Evolutionary conservation across 2,329 filamentous ascomycete species (phyloP).

Genomic region (Hymenoscyphus repandus): DNA sequence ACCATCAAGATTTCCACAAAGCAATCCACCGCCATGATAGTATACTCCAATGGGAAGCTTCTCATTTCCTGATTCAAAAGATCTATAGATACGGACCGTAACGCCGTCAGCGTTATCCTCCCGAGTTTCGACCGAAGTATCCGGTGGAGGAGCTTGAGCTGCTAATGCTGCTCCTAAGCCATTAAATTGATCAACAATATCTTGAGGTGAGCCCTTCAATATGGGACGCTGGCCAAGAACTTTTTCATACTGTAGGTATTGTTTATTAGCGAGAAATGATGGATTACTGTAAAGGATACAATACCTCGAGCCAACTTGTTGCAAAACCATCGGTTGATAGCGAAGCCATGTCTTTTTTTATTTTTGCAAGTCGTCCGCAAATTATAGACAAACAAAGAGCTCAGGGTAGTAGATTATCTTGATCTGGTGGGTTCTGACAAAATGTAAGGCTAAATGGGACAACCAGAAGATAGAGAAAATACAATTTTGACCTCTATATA

Average conservation of each 20-base stretch:
- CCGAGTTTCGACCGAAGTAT: slow-evolving; percentile 12
- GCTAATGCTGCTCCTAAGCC: slow-evolving; percentile 8
- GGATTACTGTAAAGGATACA: too few relatives aligned
- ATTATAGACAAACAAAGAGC: too few relatives aligned
- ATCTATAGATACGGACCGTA: slow-evolving; percentile 24
- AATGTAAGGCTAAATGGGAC: too few relatives aligned
- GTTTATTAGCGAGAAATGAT: too few relatives aligned
- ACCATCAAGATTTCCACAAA: slow-evolving; percentile 31
- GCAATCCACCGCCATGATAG: slow-evolving; percentile 34
- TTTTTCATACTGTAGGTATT: slow-evolving; percentile 17
- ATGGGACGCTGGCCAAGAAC: slow-evolving; percentile 16
- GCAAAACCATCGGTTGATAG: too few relatives aligned
- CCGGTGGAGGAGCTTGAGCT: slow-evolving; percentile 14
- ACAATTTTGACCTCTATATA: too few relatives aligned
- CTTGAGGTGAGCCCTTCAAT: slow-evolving; percentile 11
- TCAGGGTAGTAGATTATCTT: too few relatives aligned
- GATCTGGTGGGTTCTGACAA: too few relatives aligned
- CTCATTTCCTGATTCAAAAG: slow-evolving; percentile 5
- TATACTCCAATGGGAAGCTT: slow-evolving; percentile 33
- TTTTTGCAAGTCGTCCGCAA: too few relatives aligned
- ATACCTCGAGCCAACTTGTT: neutral
- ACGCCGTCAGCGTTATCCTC: slow-evolving; percentile 16
- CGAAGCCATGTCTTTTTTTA: too few relatives aligned
- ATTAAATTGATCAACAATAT: slow-evolving; percentile 17
- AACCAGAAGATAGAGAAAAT: too few relatives aligned